Evolutionary conservation across 2,329 filamentous ascomycete genomes (phyloP).

Genomic region (Metarhizium robertsii): DNA sequence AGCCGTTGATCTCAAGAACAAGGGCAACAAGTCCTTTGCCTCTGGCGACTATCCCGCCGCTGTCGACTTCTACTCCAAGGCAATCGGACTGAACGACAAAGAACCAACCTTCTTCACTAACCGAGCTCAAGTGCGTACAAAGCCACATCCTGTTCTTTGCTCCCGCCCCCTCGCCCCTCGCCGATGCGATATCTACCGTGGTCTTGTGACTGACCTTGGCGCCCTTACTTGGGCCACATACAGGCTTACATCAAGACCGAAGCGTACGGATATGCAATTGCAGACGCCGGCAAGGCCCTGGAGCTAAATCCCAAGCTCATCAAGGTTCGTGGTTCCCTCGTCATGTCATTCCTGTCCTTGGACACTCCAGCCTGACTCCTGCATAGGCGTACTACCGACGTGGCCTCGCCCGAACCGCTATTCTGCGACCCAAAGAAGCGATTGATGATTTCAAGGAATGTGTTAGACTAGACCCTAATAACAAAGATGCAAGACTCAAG

Average conservation of each 20-base stretch:
- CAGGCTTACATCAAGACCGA: constrained; percentile 94
- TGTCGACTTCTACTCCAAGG: constrained; percentile 75
- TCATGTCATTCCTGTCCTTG: constrained; percentile 1
- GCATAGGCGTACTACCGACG: constrained; percentile 83
- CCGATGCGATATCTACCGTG: constrained; percentile 2
- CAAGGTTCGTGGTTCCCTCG: constrained; percentile 51
- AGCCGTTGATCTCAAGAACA: constrained; percentile 78
- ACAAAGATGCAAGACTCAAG: constrained; percentile 87
- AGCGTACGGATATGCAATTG: constrained; percentile 85
- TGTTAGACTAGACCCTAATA: constrained; percentile 74
- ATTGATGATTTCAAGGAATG: constrained; percentile 88
- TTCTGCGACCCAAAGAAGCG: constrained; percentile 79
- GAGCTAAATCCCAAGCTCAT: constrained; percentile 80
- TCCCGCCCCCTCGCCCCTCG: not conserved
- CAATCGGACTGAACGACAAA: constrained; percentile 73
- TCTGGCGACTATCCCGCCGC: constrained; percentile 79
- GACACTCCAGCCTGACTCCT: constrained; percentile 1
- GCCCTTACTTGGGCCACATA: constrained; percentile 1
- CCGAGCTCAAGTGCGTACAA: constrained; percentile 69
- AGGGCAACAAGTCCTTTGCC: constrained; percentile 89
- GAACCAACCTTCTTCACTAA: constrained; percentile 92
- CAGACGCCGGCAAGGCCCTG: constrained; percentile 83
- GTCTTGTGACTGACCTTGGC: constrained; percentile 37
- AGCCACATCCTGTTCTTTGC: constrained; percentile 7
- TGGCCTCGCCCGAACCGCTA: constrained; percentile 84